Percentiles rank a stretch among this genome's conserved stretches.
These are phyloP conservation scores for Brassica juncea DNA, from an alignment of 345 rosid species.

Conservation along the genomic window DNA sequence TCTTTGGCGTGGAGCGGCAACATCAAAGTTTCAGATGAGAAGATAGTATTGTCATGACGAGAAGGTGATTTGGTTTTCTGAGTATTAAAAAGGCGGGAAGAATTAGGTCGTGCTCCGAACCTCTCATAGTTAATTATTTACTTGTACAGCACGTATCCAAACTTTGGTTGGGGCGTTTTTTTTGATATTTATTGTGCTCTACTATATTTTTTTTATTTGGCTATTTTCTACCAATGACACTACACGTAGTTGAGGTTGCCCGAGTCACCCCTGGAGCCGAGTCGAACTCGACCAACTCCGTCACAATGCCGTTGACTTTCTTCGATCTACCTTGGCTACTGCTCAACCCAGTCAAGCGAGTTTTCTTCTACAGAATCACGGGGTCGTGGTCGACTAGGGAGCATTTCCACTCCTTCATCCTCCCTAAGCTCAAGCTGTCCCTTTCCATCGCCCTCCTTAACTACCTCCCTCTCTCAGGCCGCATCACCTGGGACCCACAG, in stretches of 20 bases:
- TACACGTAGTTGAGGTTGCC: not conserved
- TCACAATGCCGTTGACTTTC: conserved; percentile 33
- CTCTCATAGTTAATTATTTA: no score
- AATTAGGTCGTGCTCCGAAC: no score
- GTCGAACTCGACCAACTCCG: not conserved
- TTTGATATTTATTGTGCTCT: no score
- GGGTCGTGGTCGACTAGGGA: not conserved
- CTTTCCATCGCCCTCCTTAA: conserved; percentile 36
- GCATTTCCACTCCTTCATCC: conserved; percentile 28
- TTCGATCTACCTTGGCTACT: conserved; percentile 36
- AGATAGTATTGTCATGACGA: no score
- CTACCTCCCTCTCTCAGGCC: conserved; percentile 42
- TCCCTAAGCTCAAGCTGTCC: conserved; percentile 43
- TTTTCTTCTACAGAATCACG: conserved; percentile 38
- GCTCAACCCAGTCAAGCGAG: conserved; percentile 22
- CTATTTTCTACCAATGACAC: conserved; percentile 1
- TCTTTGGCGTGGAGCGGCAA: no score
- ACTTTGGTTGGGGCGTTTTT: no score
- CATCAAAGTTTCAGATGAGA: no score
- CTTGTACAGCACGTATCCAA: no score
- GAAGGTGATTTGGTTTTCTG: no score
- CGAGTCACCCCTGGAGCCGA: conserved; percentile 14
- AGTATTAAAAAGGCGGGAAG: no score
- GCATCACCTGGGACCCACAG: conserved; percentile 25
- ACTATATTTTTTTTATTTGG: no score